Percentiles rank a stretch among this genome's conserved stretches.
These are phyloP conservation scores for Xerocomus brunneocitrinus DNA, from an alignment of 768 basidiomycete species.

Conservation along the genomic window DNA sequence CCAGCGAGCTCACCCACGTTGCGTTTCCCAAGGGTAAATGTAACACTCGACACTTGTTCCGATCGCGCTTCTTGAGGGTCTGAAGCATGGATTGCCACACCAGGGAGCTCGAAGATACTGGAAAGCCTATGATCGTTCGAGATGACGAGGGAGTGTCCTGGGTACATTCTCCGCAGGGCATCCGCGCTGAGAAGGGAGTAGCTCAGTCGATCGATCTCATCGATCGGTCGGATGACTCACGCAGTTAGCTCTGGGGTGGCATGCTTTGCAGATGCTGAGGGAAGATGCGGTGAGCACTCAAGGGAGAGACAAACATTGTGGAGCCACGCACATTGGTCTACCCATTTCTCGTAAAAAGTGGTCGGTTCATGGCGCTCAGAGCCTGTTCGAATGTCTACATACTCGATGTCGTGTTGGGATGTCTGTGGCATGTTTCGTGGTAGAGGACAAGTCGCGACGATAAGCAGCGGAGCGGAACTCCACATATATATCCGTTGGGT, in stretches of 20 bases:
- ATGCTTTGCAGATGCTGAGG: slow-evolving; percentile 50
- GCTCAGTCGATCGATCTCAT: slow-evolving; percentile 5
- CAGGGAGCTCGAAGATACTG: slow-evolving; percentile 50
- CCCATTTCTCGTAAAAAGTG: slow-evolving; percentile 50
- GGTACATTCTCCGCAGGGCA: slow-evolving; percentile 53
- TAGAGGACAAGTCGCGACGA: background rate
- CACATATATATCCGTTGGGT: background rate
- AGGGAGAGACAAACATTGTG: background rate
- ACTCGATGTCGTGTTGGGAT: slow-evolving; percentile 21
- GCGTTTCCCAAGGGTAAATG: slow-evolving; percentile 47
- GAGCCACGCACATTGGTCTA: slow-evolving; percentile 41
- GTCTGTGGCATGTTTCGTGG: slow-evolving; percentile 10
- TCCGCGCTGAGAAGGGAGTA: slow-evolving; percentile 32
- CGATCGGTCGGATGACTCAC: slow-evolving; percentile 30
- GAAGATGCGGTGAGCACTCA: slow-evolving; percentile 3
- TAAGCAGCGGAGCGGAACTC: slow-evolving; percentile 1
- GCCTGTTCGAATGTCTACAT: slow-evolving; percentile 18
- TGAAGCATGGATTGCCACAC: slow-evolving; percentile 39
- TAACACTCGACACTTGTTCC: slow-evolving; percentile 44
- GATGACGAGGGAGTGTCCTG: slow-evolving; percentile 55
- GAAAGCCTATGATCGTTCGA: slow-evolving; percentile 44
- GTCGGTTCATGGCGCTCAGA: slow-evolving; percentile 14
- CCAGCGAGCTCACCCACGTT: slow-evolving; percentile 42
- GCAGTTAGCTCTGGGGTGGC: slow-evolving; percentile 41
- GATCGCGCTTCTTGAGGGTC: slow-evolving; percentile 45